Evolutionary conservation across 805 yeast species (phyloP).

Genomic region (Candida nitratophila): DNA sequence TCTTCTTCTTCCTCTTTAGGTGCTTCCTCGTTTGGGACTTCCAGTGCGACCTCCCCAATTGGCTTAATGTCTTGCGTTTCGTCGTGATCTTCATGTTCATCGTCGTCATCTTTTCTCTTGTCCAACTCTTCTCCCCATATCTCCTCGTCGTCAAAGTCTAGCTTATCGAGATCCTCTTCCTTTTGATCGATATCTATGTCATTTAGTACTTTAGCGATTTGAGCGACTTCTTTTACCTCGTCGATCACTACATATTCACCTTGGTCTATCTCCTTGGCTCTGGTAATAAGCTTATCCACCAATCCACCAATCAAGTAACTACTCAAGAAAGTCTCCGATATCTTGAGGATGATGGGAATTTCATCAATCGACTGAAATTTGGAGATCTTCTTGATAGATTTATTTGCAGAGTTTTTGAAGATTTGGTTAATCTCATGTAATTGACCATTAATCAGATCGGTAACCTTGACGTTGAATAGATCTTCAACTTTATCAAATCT

Average conservation of each 20-base stretch:
- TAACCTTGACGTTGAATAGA: constrained; percentile 14
- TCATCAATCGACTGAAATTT: constrained; percentile 17
- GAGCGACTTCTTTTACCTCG: not conserved
- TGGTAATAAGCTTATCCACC: constrained; percentile 21
- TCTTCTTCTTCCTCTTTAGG: constrained; percentile 1
- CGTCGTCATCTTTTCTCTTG: not conserved
- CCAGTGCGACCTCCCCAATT: no score
- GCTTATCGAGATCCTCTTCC: not conserved
- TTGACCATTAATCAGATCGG: constrained; percentile 15
- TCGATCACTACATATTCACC: constrained; percentile 14
- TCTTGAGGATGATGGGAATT: constrained; percentile 26
- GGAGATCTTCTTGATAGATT: not conserved
- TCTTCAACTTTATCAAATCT: constrained; percentile 16
- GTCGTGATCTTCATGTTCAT: not conserved
- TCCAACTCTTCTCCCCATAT: constrained; percentile 7
- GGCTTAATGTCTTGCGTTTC: not conserved
- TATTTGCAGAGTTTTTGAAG: constrained; percentile 8
- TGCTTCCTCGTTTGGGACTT: not conserved
- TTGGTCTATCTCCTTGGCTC: constrained; percentile 28
- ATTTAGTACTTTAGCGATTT: constrained; percentile 21
- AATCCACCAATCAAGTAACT: constrained; percentile 29
- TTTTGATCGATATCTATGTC: constrained; percentile 21
- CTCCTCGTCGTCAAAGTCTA: not conserved
- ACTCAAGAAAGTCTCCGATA: constrained; percentile 27
- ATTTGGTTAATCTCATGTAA: constrained; percentile 21